A percentile compares a stretch with the other conserved stretches of the same genome.
These are phyloP conservation scores for Arxiozyma slooffiae DNA, from an alignment of 1,139 yeast species.

Conservation along the genomic window DNA sequence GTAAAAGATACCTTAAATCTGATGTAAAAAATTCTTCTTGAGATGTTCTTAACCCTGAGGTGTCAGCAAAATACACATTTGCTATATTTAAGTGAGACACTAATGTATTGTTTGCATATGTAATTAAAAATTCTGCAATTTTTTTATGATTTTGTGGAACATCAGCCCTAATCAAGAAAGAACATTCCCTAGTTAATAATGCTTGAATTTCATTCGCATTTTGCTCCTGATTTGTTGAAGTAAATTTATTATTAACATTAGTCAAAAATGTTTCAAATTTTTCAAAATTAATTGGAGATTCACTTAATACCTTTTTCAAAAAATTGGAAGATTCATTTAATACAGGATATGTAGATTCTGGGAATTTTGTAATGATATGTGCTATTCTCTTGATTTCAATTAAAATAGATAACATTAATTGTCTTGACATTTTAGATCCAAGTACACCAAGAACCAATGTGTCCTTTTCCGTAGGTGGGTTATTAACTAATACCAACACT, in stretches of 20 bases:
- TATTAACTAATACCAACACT: conserved; percentile 23
- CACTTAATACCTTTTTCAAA: conserved; percentile 25
- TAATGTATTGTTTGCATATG: conserved; percentile 23
- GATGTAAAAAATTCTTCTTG: conserved; percentile 22
- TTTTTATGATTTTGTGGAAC: conserved; percentile 20
- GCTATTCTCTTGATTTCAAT: conserved; percentile 28
- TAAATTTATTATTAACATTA: conserved; percentile 27
- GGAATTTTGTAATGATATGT: conserved; percentile 26
- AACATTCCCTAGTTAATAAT: conserved; percentile 20
- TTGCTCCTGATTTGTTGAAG: conserved; percentile 23
- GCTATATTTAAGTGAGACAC: conserved; percentile 27
- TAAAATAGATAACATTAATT: conserved; percentile 25
- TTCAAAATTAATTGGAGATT: conserved; percentile 29
- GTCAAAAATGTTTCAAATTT: conserved; percentile 28
- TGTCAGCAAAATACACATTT: conserved; percentile 25
- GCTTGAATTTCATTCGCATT: conserved; percentile 4
- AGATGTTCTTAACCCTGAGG: conserved; percentile 25
- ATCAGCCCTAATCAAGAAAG: conserved; percentile 27
- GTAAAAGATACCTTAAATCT: conserved; percentile 16
- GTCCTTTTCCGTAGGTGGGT: conserved; percentile 15
- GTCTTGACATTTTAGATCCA: conserved; percentile 29
- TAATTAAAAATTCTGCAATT: conserved; percentile 22
- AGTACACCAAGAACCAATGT: conserved; percentile 27
- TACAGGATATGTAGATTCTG: conserved; percentile 29
- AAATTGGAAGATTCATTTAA: conserved; percentile 29